phyloP scores from a whole-genome alignment of 2,329 filamentous ascomycete genomes.

The Fusarium chaquense region DNA sequence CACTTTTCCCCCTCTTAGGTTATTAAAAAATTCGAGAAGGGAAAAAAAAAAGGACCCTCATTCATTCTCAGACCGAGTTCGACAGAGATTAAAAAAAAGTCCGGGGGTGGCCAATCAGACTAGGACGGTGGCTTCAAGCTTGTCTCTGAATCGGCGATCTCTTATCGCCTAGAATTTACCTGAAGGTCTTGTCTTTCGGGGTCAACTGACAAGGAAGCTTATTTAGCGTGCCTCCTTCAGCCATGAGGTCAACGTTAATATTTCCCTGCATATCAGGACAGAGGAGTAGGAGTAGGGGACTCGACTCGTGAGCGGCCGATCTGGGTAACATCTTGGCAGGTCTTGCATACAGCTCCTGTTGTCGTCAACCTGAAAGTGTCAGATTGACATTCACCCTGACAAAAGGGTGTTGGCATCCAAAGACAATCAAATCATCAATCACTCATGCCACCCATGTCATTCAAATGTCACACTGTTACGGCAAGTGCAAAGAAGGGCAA shows the following conservation, averaged over 20 bases:
- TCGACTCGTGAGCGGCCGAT: conserved; percentile 28
- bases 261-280: conserved; percentile 29
- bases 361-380: conserved; percentile 10
- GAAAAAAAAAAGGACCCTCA: conserved; percentile 26
- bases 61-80: conserved; percentile 11
- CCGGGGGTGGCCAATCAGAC: conserved; percentile 50
- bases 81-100: conserved; percentile 35
- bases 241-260: conserved; percentile 31
- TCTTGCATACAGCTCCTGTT: conserved; percentile 21
- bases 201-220: conserved; percentile 40
- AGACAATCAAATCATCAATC: neutral
- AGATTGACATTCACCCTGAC: conserved; percentile 13
- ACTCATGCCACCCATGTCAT: conserved; percentile 38
- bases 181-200: conserved; percentile 28
- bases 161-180: conserved; percentile 41
- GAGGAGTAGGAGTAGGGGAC: conserved; percentile 2
- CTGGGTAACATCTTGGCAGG: conserved; percentile 24
- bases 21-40: conserved; percentile 20
- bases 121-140: conserved; percentile 18
- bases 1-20: conserved; percentile 6
- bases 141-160: conserved; percentile 44
- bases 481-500: neutral
- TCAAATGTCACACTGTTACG: conserved; percentile 17
- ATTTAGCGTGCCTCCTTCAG: conserved; percentile 24
- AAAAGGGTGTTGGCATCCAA: conserved; percentile 9